A percentile compares a stretch with the other conserved stretches of the same genome.
phyloP scores from a whole-genome alignment of 768 basidiomycete species.

The Kwoniella botswanensis region DNA sequence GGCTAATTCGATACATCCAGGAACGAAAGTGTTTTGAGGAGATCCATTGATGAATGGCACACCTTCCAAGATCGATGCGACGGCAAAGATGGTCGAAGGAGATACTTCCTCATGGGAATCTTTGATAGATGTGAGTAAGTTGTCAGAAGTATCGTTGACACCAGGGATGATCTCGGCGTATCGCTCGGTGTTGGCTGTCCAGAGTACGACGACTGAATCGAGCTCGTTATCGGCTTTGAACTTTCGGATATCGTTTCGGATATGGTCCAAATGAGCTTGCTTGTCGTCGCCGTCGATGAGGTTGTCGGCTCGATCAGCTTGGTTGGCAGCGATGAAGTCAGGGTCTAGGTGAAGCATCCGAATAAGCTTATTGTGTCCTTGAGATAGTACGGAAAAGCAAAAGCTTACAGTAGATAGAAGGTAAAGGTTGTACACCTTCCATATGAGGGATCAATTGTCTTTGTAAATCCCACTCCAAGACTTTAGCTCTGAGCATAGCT shows the following conservation, averaged over 20 bases:
- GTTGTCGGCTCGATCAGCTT: constrained; percentile 94
- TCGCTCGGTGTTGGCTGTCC: constrained; percentile 98
- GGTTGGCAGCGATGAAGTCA: constrained; percentile 97
- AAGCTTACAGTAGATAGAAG: constrained; percentile 75
- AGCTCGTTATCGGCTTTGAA: constrained; percentile 84
- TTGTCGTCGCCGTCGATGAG: constrained; percentile 84
- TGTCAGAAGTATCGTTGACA: constrained; percentile 91
- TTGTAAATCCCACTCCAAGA: constrained; percentile 95
- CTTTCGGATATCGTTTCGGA: constrained; percentile 88
- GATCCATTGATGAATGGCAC: constrained; percentile 96
- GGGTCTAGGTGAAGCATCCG: constrained; percentile 65
- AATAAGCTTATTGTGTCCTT: background rate
- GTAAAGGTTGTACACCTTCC: constrained; percentile 79
- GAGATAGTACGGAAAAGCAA: background rate
- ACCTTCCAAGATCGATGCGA: constrained; percentile 92
- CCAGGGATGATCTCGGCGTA: constrained; percentile 94
- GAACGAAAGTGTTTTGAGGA: constrained; percentile 98
- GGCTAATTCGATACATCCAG: constrained; percentile 89
- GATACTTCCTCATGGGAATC: constrained; percentile 90
- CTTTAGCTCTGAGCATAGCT: constrained; percentile 91
- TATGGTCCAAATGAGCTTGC: constrained; percentile 85
- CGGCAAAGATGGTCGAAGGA: constrained; percentile 92
- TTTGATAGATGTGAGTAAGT: constrained; percentile 80
- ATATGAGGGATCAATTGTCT: constrained; percentile 89
- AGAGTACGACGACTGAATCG: constrained; percentile 90